Conservation (phyloP, 129 eudicot genomes). For the Logfia minima region DNA sequence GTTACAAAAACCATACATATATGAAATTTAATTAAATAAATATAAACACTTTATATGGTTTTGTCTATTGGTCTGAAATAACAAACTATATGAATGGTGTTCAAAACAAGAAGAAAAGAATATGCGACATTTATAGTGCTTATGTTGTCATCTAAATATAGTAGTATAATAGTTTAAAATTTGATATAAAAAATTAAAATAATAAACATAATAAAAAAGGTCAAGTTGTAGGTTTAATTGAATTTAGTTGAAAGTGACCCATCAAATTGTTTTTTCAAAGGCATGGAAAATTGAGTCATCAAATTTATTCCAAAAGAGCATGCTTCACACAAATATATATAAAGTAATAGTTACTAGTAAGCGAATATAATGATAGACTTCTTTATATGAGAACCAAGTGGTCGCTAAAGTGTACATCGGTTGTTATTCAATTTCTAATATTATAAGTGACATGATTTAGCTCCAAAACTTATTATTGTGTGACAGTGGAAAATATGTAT, state of each 20-base stretch:
- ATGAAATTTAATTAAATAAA: no score
- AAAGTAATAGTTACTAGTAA: neutral
- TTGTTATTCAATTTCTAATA: neutral
- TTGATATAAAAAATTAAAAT: neutral
- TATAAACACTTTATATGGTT: no score
- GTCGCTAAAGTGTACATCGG: neutral
- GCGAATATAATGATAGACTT: neutral
- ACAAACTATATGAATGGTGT: no score
- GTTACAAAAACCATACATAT: no score
- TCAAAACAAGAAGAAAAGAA: no score
- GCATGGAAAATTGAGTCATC: slow-evolving; percentile 32
- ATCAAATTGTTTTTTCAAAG: slow-evolving; percentile 8
- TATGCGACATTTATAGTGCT: no score
- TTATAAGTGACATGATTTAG: neutral
- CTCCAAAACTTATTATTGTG: neutral
- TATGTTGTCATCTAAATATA: neutral
- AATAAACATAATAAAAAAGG: neutral
- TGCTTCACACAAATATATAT: slow-evolving; percentile 2
- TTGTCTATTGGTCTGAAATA: no score
- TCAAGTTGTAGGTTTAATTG: slow-evolving; percentile 15
- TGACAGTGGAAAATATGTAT: no score
- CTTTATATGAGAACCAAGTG: neutral
- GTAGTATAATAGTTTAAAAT: neutral
- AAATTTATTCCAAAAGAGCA: slow-evolving; percentile 9
- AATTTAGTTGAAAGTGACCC: slow-evolving; percentile 25